Evolutionary conservation across 1,284 basidiomycete genomes (phyloP), one percentile per base, ranked within the genome.

Genomic region (Cryptococcus maquisensis): DNA sequence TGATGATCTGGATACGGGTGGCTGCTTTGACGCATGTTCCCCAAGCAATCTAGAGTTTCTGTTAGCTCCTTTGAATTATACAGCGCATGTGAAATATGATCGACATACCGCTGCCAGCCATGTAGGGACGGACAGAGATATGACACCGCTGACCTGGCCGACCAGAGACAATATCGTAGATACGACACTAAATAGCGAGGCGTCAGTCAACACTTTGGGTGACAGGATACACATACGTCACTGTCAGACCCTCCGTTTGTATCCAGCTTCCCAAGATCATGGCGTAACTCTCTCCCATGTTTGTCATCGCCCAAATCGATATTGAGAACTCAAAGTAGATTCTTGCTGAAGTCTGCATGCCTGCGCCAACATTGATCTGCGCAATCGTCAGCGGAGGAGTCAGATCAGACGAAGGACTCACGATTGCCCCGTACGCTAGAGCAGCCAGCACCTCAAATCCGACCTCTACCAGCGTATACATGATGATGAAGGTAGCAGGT

Each of bases 251-350:
- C 38, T 71, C 66, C 12, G 59, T 62, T 16, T 50, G 51, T 5
- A 71, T 62, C 65, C 68, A 74, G 18, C 63, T 54, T 13, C 66
- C 67, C n/a, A 64, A 58, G 15, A 68, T 57, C 51, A 74, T 65
- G 23, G 67, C 65, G 10, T 71, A 63, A 54, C 73, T 70, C 50
- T 79, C 78, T 28, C 79, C 79, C 47, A 74, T 64, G 23, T 68
- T 73, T 9, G 73, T 60, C 32, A 77, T 60, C 0, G 71, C 67
- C 65, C 71, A 79, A 43, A 75, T 74, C 1, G 71, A 62, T n/a
- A 76, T 61, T 15, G 69, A 67, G 54, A 74, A 79, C 56, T 79
- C 69, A 60, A 79, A 74, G 57, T 71, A 80, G 47, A 77, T 78
- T 16, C 75, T 62, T 0, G 68, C 67, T 9, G 67, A 70, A 3